A percentile compares a stretch with the other conserved stretches of the same genome.
phyloP scores from a whole-genome alignment of 2,329 filamentous ascomycete species.

The Penicillium sp. region DNA sequence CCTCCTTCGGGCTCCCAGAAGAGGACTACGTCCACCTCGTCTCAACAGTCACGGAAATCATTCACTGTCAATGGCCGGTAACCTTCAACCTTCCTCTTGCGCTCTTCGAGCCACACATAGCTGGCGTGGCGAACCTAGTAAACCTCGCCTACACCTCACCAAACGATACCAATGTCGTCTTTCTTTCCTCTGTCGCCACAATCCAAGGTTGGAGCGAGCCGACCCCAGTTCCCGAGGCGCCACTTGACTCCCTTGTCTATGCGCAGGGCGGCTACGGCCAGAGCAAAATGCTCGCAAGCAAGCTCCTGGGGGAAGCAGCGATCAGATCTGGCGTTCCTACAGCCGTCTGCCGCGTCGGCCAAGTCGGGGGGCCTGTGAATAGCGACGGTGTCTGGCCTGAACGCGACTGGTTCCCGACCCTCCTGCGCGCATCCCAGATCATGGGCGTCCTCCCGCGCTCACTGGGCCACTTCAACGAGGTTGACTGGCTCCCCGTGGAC shows the following conservation, averaged over 20 bases:
- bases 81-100: constrained; percentile 15
- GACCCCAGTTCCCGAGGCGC: constrained; percentile 7
- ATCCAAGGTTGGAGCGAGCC: constrained; percentile 9
- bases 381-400: constrained; percentile 4
- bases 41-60: constrained; percentile 8
- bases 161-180: constrained; percentile 7
- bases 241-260: constrained; percentile 5
- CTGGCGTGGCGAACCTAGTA: constrained; percentile 8
- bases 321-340: not conserved
- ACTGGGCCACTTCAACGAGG: not conserved
- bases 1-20: not conserved
- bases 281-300: constrained; percentile 18
- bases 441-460: constrained; percentile 10
- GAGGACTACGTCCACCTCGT: not conserved
- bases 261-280: constrained; percentile 16
- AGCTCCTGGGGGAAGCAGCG: constrained; percentile 4
- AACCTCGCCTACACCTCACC: not conserved
- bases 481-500: constrained; percentile 21
- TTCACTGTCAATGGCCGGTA: constrained; percentile 22
- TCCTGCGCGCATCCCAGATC: constrained; percentile 1
- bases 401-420: constrained; percentile 16
- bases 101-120: constrained; percentile 16
- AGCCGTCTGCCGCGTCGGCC: constrained; percentile 16
- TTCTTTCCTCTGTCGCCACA: constrained; percentile 18
- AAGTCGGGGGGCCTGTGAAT: constrained; percentile 9